phyloP scores from a whole-genome alignment of 257 asterid species.

The Marsdenia floribunda region DNA sequence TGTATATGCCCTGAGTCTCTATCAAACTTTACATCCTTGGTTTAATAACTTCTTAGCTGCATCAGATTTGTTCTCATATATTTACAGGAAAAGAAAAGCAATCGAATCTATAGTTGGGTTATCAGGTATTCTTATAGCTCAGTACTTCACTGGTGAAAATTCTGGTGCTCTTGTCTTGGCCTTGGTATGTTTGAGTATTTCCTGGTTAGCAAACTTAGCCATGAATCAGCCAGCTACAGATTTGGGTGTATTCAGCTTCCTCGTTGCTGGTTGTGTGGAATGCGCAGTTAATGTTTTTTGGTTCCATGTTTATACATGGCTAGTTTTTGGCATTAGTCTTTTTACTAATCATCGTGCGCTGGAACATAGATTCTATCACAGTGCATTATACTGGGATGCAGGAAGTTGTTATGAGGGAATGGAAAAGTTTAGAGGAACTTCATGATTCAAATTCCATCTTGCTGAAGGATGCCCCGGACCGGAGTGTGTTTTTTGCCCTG shows the following conservation, averaged over 20 bases:
- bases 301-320: slow-evolving; percentile 1
- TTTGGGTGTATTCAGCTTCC: not conserved
- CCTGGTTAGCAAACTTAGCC: slow-evolving; percentile 1
- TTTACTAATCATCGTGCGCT: not conserved
- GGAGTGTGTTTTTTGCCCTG: not conserved
- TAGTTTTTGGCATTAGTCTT: not conserved
- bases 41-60: not conserved
- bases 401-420: not conserved
- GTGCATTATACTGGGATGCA: not conserved
- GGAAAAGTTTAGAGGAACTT: not conserved
- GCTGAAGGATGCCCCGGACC: not conserved
- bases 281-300: slow-evolving; percentile 5
- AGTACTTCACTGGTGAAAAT: not conserved
- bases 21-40: not conserved
- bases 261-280: not conserved
- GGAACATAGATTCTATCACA: not conserved
- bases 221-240: slow-evolving; percentile 1
- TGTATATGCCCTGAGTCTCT: not conserved
- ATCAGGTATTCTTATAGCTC: not conserved
- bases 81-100: not conserved
- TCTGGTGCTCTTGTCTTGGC: slow-evolving; percentile 3
- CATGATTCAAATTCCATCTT: not conserved
- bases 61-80: not conserved
- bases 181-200: not conserved
- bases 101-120: slow-evolving; percentile 1